Conservation (phyloP, 2,329 filamentous ascomycete genomes). For the Diaporthe sp. region DNA sequence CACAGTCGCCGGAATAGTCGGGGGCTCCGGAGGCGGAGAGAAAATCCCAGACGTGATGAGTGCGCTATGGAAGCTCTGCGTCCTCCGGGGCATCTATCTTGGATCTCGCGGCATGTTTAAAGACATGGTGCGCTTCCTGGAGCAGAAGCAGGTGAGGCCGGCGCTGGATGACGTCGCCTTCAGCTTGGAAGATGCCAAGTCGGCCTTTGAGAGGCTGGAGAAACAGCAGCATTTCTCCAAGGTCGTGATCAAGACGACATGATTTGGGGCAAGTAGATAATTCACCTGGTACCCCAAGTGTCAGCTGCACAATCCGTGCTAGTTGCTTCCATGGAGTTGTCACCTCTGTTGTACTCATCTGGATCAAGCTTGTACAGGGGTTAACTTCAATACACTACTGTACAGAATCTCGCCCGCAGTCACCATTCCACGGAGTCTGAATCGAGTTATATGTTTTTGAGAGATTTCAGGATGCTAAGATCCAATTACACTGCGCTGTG, state of each 20-base stretch:
- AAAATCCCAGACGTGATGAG: conserved; percentile 45
- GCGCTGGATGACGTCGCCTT: conserved; percentile 51
- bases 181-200: conserved; percentile 48
- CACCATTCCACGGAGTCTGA: background rate
- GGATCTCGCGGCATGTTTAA: conserved; percentile 48
- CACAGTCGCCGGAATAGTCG: conserved; percentile 50
- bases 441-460: background rate
- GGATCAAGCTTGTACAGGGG: background rate
- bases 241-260: conserved; percentile 47
- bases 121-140: conserved; percentile 50
- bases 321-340: background rate
- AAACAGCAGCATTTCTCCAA: conserved; percentile 55
- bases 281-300: background rate
- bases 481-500: background rate
- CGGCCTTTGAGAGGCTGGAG: conserved; percentile 50
- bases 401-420: background rate
- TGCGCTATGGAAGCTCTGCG: conserved; percentile 46
- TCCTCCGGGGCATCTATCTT: conserved; percentile 48
- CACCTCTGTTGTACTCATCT: background rate
- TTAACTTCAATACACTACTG: background rate
- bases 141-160: conserved; percentile 49
- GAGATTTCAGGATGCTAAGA: too few relatives aligned
- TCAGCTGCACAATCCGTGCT: background rate
- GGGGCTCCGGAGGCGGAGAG: conserved; percentile 45
- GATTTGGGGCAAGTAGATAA: conserved; percentile 42